Conservation (phyloP, 805 yeast species). For the Saturnispora quitensis region DNA sequence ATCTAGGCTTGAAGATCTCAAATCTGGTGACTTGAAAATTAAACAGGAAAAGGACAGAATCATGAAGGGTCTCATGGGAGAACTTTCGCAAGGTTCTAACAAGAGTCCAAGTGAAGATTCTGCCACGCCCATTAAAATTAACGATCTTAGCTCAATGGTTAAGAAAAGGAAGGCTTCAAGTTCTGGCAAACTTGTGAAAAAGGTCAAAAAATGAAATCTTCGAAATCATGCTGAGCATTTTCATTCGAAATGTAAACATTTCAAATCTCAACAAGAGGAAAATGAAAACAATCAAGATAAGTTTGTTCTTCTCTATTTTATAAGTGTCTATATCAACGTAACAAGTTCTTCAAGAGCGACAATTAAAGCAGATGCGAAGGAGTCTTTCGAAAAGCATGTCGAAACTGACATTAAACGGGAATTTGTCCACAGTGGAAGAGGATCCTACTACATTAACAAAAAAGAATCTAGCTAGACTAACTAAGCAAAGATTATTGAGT, state of each 20-base stretch:
- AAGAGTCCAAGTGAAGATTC: background rate
- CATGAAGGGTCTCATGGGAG: slow-evolving; percentile 6
- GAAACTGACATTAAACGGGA: background rate
- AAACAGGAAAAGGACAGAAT: slow-evolving; percentile 7
- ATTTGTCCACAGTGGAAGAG: slow-evolving; percentile 5
- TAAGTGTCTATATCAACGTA: background rate
- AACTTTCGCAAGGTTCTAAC: background rate
- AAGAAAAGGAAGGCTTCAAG: slow-evolving; percentile 5
- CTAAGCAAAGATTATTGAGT: slow-evolving; percentile 6
- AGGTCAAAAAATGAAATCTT: background rate
- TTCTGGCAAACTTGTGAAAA: background rate
- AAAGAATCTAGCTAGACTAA: background rate
- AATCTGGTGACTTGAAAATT: slow-evolving; percentile 12
- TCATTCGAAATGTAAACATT: background rate
- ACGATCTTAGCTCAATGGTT: slow-evolving; percentile 4
- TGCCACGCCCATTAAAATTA: background rate
- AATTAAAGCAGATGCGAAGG: background rate
- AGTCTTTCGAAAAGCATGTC: background rate
- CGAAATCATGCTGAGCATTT: background rate
- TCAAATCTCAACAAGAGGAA: background rate
- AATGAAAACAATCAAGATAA: background rate
- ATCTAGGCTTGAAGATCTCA: slow-evolving; percentile 47
- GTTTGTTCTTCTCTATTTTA: background rate
- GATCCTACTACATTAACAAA: background rate
- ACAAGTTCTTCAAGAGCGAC: background rate